Base-by-base conservation (phyloP, 805 yeast genomes). In the Saccharomycopsis olivae region DNA sequence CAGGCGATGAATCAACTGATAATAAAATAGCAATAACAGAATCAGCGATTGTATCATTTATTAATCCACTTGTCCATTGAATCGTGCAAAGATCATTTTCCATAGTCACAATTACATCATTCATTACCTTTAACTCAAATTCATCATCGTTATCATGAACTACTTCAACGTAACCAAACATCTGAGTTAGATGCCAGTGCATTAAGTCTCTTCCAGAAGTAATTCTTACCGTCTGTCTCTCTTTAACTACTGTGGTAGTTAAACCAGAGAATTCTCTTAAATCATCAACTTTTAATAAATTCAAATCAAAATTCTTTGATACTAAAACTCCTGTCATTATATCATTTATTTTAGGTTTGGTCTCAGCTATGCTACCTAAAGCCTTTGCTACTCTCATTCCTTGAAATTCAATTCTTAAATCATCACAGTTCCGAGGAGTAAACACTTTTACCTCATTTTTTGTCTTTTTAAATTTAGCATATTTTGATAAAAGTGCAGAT, bases 41-140 rank as follows among this genome's bases (percentile, higher is more conserved):
- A 54, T 92, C 99, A 0, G 98, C 98, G 47, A 92, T 73, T 0
- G 96, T 80, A 53, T 92, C 98, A 46, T 83, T 88, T 62, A 87
- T 74, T 41, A 84, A 65, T 43, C 87, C 88, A 50, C 94, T 89
- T 14, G 76, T 73, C 98, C 98, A 92, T 57, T 85, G 94, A 11
- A 89, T 77, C 0, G 80, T 69, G 4, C 83, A 77, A 8, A 69
- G 49, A 38, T 67, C 62, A 18, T 66, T 64, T 41, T 63, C 63
- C 11, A 74, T 58, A 35, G 66, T 73, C 51, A 70, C 68, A 44
- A 56, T 69, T 28, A 82, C 69, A 29, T 71, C 72, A 43, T 73
- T 75, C 87, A 82, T 78, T n/a, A 82, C 66, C 42, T 59, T 66
- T 27, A 75, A 60, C 17, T 68, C 68, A 43, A 69, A 64, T 45